Evolutionary conservation across 345 rosid species (phyloP).

Genomic region (Odontarrhena argentea): DNA sequence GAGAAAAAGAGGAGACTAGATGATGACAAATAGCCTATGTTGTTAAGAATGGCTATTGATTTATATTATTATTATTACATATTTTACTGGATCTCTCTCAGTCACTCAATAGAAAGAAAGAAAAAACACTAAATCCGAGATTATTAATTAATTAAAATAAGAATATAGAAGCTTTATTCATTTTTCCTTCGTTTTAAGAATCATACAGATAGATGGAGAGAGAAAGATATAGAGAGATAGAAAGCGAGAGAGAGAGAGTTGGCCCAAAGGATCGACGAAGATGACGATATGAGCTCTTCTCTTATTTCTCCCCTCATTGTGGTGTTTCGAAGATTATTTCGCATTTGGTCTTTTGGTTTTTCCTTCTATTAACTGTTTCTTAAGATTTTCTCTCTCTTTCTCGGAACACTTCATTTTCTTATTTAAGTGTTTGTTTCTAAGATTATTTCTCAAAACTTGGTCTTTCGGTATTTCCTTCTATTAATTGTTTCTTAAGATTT

Average conservation of each 20-base stretch:
- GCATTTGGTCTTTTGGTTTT: too few relatives aligned
- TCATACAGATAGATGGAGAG: background rate
- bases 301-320: too few relatives aligned
- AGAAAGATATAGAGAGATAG: constrained; percentile 17
- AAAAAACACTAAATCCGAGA: constrained; percentile 40
- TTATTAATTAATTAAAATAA: background rate
- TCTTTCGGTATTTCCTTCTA: too few relatives aligned
- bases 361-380: too few relatives aligned
- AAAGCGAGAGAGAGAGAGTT: constrained; percentile 16
- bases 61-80: background rate
- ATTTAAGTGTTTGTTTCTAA: too few relatives aligned
- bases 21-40: constrained; percentile 96
- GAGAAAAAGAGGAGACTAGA: constrained; percentile 59
- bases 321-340: too few relatives aligned
- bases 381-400: too few relatives aligned
- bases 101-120: constrained; percentile 16
- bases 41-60: constrained; percentile 66
- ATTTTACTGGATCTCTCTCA: constrained; percentile 59
- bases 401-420: too few relatives aligned
- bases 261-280: too few relatives aligned
- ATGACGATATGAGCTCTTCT: too few relatives aligned
- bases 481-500: too few relatives aligned
- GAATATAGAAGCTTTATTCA: constrained; percentile 38
- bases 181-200: constrained; percentile 40
- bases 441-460: too few relatives aligned